These are phyloP conservation scores for Lasiosphaeris hirsuta DNA, from an alignment of 495 filamentous ascomycete genomes.

Conservation along the genomic window DNA sequence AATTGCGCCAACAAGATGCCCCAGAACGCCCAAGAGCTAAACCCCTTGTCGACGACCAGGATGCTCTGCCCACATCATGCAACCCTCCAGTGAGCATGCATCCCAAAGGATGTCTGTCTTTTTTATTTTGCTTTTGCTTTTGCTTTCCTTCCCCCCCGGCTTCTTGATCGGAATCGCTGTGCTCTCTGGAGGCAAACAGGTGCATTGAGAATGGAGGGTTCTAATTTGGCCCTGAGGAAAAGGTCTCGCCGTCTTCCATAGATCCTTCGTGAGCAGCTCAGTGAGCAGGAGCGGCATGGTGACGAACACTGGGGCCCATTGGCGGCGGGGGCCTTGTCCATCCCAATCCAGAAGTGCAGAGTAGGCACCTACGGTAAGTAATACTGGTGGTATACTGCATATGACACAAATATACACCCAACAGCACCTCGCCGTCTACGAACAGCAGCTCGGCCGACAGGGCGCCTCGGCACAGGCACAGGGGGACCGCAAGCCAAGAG, in stretches of 20 bases:
- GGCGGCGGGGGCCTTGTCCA: no score
- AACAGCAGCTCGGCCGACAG: no score
- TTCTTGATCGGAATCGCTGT: neutral
- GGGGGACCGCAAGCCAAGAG: no score
- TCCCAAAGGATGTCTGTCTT: neutral
- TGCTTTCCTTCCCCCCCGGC: neutral
- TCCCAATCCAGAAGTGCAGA: no score
- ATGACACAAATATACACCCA: no score
- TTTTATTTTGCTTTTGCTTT: neutral
- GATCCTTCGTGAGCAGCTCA: no score
- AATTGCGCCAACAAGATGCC: constrained; percentile 5
- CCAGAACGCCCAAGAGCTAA: neutral
- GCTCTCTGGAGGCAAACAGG: neutral
- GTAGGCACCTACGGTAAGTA: no score
- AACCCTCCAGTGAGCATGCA: neutral
- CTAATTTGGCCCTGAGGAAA: neutral
- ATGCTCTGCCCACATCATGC: constrained; percentile 15
- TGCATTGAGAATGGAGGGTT: neutral
- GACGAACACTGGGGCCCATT: no score
- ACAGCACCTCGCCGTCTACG: no score
- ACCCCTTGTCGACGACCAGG: constrained; percentile 9
- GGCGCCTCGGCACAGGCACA: no score
- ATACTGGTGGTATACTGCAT: no score
- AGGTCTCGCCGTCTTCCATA: neutral
- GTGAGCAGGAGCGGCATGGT: no score